These are phyloP conservation scores for Begonia loranthoides DNA, from an alignment of 306 rosid species.

Conservation along the genomic window DNA sequence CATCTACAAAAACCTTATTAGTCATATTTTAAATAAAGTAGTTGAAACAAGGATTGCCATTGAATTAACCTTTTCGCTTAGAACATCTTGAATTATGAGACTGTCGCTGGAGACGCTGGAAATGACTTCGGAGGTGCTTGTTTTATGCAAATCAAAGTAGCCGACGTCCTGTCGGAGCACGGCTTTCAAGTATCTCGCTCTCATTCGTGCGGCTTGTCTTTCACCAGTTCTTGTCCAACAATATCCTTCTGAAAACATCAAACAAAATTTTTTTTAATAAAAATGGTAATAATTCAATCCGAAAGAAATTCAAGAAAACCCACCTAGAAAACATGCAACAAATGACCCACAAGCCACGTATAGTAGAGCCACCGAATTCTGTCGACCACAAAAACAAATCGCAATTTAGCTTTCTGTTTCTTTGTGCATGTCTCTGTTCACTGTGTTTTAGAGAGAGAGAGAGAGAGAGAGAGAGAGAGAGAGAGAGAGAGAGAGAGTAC, in stretches of 20 bases:
- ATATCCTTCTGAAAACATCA: constrained; percentile 49
- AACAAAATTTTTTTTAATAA: constrained; percentile 3
- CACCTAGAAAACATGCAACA: constrained; percentile 69
- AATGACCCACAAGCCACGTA: constrained; percentile 62
- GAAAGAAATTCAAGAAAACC: constrained; percentile 14
- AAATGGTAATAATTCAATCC: background rate
- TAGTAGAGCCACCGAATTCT: constrained; percentile 65
- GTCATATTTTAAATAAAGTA: too few species aligned
- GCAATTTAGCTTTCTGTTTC: background rate
- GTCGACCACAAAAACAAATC: constrained; percentile 19
- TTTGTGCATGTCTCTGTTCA: background rate
- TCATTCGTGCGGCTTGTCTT: constrained; percentile 84
- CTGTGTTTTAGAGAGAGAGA: too few species aligned
- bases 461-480: background rate
- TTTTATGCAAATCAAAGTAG: constrained; percentile 78
- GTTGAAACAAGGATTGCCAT: too few species aligned
- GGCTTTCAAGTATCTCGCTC: constrained; percentile 71
- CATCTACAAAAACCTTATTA: too few species aligned
- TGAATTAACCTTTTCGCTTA: constrained; percentile 66
- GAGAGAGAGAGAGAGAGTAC: constrained; percentile 8
- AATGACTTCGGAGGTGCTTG: constrained; percentile 86
- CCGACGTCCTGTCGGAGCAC: constrained; percentile 84
- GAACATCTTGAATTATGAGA: constrained; percentile 66
- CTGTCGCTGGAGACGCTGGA: constrained; percentile 76
- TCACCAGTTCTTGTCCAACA: constrained; percentile 98